These are phyloP conservation scores for Ophiocytium majus DNA, from an alignment of 352 stramenopile species.

Conservation along the genomic window DNA sequence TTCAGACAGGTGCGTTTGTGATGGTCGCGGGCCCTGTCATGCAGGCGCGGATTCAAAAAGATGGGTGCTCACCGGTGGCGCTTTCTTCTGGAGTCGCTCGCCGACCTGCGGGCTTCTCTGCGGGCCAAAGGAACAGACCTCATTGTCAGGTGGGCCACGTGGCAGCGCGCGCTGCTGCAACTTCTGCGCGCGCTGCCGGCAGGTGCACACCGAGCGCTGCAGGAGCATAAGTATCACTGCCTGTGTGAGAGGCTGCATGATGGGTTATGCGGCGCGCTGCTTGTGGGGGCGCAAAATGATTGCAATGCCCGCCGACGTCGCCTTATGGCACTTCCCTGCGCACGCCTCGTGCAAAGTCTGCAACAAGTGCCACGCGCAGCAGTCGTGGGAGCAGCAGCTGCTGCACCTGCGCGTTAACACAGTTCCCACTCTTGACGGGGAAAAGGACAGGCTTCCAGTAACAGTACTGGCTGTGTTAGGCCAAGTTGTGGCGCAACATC, in stretches of 20 bases:
- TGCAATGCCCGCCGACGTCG: too few species aligned
- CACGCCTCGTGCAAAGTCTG: too few species aligned
- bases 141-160: constrained; percentile 55
- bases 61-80: constrained; percentile 64
- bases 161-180: too few species aligned
- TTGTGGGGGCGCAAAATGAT: not conserved
- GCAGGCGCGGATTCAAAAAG: constrained; percentile 52
- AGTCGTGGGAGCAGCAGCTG: not conserved
- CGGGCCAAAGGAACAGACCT: constrained; percentile 61
- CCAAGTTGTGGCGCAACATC: not conserved
- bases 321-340: too few species aligned
- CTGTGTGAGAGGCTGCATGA: not conserved
- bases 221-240: not conserved
- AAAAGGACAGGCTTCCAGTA: too few species aligned
- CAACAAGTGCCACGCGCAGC: not conserved
- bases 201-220: not conserved
- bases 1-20: not conserved
- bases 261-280: not conserved
- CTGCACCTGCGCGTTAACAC: not conserved
- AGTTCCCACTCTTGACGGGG: not conserved
- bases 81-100: constrained; percentile 71
- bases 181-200: too few species aligned
- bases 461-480: not conserved
- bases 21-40: not conserved
- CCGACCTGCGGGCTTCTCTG: constrained; percentile 63